A percentile compares a stretch with the other conserved stretches of the same genome.
These are phyloP conservation scores for Suillus decipiens DNA, from an alignment of 768 basidiomycete species.

Conservation along the genomic window DNA sequence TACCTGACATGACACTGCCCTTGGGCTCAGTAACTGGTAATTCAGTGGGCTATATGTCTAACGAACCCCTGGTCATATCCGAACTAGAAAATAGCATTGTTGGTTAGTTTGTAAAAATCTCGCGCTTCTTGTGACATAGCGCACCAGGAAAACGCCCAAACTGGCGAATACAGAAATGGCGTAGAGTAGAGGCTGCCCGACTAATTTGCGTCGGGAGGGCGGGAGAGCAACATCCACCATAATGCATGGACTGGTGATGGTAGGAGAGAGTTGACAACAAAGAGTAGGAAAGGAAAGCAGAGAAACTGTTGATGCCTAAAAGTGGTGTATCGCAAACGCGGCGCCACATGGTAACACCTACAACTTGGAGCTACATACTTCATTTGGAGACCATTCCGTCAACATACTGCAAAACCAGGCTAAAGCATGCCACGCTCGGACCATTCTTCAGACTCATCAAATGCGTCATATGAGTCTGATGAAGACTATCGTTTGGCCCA, in stretches of 20 bases:
- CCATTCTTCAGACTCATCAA: slow-evolving; percentile 55
- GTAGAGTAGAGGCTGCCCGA: slow-evolving; percentile 78
- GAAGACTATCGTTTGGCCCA: slow-evolving; percentile 79
- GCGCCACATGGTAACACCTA: slow-evolving; percentile 20
- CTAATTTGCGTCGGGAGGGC: slow-evolving; percentile 52
- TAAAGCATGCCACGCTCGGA: slow-evolving; percentile 61
- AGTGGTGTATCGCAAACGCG: slow-evolving; percentile 14
- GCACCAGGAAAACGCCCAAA: slow-evolving; percentile 82
- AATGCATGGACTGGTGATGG: slow-evolving; percentile 37
- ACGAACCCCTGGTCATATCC: slow-evolving; percentile 85
- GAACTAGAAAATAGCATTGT: slow-evolving; percentile 46
- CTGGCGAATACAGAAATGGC: slow-evolving; percentile 80
- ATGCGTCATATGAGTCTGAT: slow-evolving; percentile 56
- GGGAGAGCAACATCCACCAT: slow-evolving; percentile 45
- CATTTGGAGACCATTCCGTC: slow-evolving; percentile 2
- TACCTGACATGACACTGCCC: slow-evolving; percentile 82
- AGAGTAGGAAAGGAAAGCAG: slow-evolving; percentile 10
- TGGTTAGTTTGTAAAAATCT: neutral
- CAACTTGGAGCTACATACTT: neutral
- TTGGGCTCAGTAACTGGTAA: slow-evolving; percentile 3
- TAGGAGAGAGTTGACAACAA: slow-evolving; percentile 20
- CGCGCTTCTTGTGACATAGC: slow-evolving; percentile 28
- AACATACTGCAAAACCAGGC: slow-evolving; percentile 10
- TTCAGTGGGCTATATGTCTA: slow-evolving; percentile 14
- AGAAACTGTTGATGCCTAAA: neutral